These are phyloP conservation scores for Cercospora zeae-maydis DNA, from an alignment of 2,329 filamentous ascomycete genomes.

Conservation along the genomic window DNA sequence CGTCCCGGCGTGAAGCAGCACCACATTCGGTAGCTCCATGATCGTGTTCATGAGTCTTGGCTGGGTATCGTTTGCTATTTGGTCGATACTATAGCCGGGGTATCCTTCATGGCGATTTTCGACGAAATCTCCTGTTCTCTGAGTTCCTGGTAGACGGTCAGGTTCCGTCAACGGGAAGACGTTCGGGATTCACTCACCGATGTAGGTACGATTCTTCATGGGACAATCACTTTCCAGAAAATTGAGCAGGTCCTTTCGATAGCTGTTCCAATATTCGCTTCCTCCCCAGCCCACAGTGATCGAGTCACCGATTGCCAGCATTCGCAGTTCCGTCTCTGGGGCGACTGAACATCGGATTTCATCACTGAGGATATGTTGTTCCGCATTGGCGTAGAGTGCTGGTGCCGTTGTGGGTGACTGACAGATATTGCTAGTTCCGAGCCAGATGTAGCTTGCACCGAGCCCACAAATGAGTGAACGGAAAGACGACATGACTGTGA, in stretches of 20 bases:
- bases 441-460: background rate
- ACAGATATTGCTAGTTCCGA: background rate
- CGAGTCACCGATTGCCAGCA: slow-evolving; percentile 12
- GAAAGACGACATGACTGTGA: background rate
- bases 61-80: slow-evolving; percentile 8
- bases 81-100: slow-evolving; percentile 6
- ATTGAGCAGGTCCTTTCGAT: slow-evolving; percentile 9
- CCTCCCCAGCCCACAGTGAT: slow-evolving; percentile 15
- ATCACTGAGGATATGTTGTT: background rate
- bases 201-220: slow-evolving; percentile 1
- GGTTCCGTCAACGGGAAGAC: background rate
- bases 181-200: background rate
- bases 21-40: slow-evolving; percentile 13
- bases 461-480: background rate
- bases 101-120: slow-evolving; percentile 15
- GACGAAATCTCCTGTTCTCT: slow-evolving; percentile 2
- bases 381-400: background rate
- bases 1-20: slow-evolving; percentile 20
- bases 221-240: slow-evolving; percentile 8
- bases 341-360: slow-evolving; percentile 7
- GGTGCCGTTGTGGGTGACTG: background rate
- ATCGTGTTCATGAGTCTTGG: slow-evolving; percentile 1
- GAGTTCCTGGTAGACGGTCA: slow-evolving; percentile 1
- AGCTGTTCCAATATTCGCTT: slow-evolving; percentile 8
- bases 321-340: slow-evolving; percentile 5